phyloP scores from a whole-genome alignment of 345 rosid genomes.

The Adansonia digitata region DNA sequence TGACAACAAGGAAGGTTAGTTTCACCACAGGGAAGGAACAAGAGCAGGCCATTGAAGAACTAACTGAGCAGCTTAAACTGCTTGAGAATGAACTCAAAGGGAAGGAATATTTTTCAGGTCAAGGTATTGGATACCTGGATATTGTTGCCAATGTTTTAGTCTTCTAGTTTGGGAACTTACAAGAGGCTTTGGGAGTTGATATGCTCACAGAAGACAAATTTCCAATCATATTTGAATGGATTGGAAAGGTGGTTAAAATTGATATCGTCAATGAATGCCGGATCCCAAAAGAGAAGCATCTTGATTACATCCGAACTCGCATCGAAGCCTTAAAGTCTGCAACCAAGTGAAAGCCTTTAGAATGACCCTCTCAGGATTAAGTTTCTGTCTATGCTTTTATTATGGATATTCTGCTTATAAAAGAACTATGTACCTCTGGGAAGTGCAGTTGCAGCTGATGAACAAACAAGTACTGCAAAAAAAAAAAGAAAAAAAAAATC shows the following conservation, averaged over 20 bases:
- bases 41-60: slow-evolving; percentile 17
- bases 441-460: background rate
- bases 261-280: slow-evolving; percentile 15
- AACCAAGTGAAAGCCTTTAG: background rate
- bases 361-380: background rate
- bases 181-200: slow-evolving; percentile 8
- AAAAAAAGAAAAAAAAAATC: too few species aligned
- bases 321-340: background rate
- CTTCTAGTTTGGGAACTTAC: background rate
- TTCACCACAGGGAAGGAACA: background rate
- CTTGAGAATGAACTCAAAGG: slow-evolving; percentile 21
- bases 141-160: slow-evolving; percentile 3
- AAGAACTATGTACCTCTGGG: background rate
- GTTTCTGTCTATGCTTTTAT: background rate
- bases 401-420: background rate
- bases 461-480: background rate
- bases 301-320: background rate
- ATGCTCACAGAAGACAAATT: slow-evolving; percentile 1
- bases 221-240: slow-evolving; percentile 22
- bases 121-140: slow-evolving; percentile 19
- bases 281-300: slow-evolving; percentile 17
- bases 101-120: slow-evolving; percentile 21
- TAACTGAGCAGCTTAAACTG: slow-evolving; percentile 12
- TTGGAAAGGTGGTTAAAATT: slow-evolving; percentile 3
- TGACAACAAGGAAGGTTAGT: background rate